These are phyloP conservation scores for Chytriomyces confervae DNA, from an alignment of 192 early-diverging fungal species.

Conservation along the genomic window DNA sequence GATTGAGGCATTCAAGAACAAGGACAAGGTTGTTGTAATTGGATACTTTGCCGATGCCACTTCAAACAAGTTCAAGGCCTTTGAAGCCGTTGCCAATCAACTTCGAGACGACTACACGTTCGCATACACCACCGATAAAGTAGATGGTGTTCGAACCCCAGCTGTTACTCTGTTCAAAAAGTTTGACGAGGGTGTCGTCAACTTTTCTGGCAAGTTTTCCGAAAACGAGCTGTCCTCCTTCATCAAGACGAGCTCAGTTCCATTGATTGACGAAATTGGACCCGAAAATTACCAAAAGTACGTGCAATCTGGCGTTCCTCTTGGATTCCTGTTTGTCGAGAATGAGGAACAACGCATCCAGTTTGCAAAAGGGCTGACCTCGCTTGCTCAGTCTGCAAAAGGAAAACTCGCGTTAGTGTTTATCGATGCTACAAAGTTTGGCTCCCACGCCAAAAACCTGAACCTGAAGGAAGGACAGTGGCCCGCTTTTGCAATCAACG, in stretches of 20 bases:
- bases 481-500: constrained; percentile 93
- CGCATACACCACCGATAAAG: constrained; percentile 75
- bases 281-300: constrained; percentile 88
- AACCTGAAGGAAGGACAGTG: constrained; percentile 84
- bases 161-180: constrained; percentile 86
- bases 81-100: constrained; percentile 73
- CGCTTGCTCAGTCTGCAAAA: constrained; percentile 82
- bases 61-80: constrained; percentile 68
- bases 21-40: constrained; percentile 90
- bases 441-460: constrained; percentile 84
- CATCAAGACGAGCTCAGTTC: constrained; percentile 80
- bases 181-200: constrained; percentile 86
- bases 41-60: constrained; percentile 73
- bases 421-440: constrained; percentile 87
- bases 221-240: constrained; percentile 68
- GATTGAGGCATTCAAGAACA: constrained; percentile 75
- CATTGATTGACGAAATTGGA: constrained; percentile 88
- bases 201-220: constrained; percentile 66
- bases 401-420: constrained; percentile 92
- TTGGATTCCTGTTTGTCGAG: constrained; percentile 88
- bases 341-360: constrained; percentile 63
- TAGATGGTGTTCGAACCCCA: constrained; percentile 57
- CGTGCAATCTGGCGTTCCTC: constrained; percentile 84
- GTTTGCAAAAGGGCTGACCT: constrained; percentile 66
- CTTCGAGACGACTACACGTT: constrained; percentile 89